Conservation (phyloP, 768 basidiomycete species). For the Rhizopogon sp. region DNA sequence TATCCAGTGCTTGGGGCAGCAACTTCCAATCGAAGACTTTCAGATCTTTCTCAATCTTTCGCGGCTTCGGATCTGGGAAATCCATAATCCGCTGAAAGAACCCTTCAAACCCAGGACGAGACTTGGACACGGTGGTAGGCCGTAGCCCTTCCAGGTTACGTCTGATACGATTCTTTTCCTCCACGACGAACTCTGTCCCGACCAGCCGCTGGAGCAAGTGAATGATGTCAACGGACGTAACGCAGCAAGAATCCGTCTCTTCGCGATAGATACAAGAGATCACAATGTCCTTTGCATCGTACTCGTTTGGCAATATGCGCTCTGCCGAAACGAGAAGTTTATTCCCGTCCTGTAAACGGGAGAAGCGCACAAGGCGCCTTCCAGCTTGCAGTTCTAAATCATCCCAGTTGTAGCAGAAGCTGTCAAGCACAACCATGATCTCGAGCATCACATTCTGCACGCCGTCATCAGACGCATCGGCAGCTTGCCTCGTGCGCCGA, state of each 20-base stretch:
- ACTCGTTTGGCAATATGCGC: slow-evolving; percentile 68
- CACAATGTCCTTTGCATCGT: slow-evolving; percentile 69
- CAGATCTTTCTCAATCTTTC: slow-evolving; percentile 97
- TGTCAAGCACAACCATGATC: slow-evolving; percentile 51
- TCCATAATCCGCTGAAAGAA: slow-evolving; percentile 97
- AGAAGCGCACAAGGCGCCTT: slow-evolving; percentile 85
- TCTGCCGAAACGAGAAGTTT: slow-evolving; percentile 77
- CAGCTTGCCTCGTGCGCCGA: slow-evolving; percentile 19
- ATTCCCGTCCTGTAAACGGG: slow-evolving; percentile 71
- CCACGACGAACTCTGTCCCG: slow-evolving; percentile 77
- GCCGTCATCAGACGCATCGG: slow-evolving; percentile 34
- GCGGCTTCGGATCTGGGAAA: slow-evolving; percentile 88
- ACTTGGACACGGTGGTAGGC: slow-evolving; percentile 88
- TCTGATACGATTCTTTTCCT: slow-evolving; percentile 95
- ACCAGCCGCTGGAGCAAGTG: slow-evolving; percentile 79
- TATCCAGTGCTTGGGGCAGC: slow-evolving; percentile 68
- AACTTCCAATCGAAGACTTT: slow-evolving; percentile 79
- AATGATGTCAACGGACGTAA: slow-evolving; percentile 96
- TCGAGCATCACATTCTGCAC: slow-evolving; percentile 57
- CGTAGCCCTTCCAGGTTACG: slow-evolving; percentile 91
- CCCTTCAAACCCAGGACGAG: slow-evolving; percentile 69
- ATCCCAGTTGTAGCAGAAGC: slow-evolving; percentile 54
- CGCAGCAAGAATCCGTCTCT: slow-evolving; percentile 70
- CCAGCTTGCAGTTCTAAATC: slow-evolving; percentile 61
- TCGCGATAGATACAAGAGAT: slow-evolving; percentile 93